Base-by-base conservation (phyloP, 352 stramenopile genomes). In the Phytopythium sindhum region DNA sequence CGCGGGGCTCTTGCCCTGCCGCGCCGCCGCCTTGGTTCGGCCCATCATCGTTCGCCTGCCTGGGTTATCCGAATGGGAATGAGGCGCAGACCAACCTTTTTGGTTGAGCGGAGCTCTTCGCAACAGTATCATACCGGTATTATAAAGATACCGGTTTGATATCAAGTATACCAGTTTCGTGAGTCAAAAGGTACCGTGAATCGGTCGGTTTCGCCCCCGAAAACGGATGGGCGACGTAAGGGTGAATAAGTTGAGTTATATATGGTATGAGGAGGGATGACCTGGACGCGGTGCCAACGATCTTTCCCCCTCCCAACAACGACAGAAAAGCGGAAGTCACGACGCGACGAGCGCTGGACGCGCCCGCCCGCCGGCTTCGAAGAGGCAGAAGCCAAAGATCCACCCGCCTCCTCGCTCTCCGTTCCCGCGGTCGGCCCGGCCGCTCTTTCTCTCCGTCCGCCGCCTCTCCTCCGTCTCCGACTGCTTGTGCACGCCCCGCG, bases 11-110 rank as follows among this genome's bases (percentile, higher is more conserved):
- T 77, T 76, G 39, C 31, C 52, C 64, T 80, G 80, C 35, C 71
- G 72, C 19, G 60, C 62, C 17, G 66, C 35, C 23, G 48, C 39
- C 60, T 88, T 89, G 51, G 74, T 81, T 1, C 77, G 72, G 33
- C 70, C 80, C 82, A 91, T 91, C 12, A 4, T 64, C 11, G 23
- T 26, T n/a, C 24, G 10, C 8, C 45, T 53, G 9, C 7, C 19
- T 47, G 41, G 2, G 17, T 24, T 1, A n/a, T 0, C 9, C 7
- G 44, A 0, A 2, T 48, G 42, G 6, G 44, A 51, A 51, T 51
- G 44, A 12, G 23, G n/a, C 5, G 19, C 19, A 8, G 44, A 51
- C 48, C 26, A 55, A 55, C 48, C 48, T 37, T 55, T 37, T 37
- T 10, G 31, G 33, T 39, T 39, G 2, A 48, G 10, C 33, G 33